A percentile compares a stretch with the other conserved stretches of the same genome.
phyloP scores from a whole-genome alignment of 345 rosid genomes.

The Cardiospermum halicacabum region DNA sequence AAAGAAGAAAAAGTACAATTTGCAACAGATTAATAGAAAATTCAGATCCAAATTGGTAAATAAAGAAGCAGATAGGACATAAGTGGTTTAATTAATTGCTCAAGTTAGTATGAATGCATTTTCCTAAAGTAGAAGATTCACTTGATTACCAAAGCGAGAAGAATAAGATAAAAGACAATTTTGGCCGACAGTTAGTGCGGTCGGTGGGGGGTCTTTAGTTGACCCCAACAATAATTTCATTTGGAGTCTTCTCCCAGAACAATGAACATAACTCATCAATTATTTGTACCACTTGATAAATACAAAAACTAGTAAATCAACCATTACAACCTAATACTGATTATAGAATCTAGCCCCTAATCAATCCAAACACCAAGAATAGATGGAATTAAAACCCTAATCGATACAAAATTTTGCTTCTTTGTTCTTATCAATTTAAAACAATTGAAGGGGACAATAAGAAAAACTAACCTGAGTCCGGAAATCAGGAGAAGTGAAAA shows the following conservation, averaged over 20 bases:
- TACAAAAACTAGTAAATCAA: too few relatives aligned
- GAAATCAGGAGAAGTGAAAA: conserved; percentile 12
- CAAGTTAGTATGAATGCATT: neutral
- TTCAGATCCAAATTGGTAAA: neutral
- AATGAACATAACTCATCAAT: neutral
- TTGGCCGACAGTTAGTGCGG: neutral
- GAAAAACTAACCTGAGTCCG: conserved; percentile 37
- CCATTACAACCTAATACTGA: neutral
- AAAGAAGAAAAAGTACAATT: neutral
- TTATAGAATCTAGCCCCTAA: neutral
- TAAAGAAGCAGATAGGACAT: neutral
- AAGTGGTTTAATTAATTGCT: neutral
- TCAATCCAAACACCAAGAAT: neutral
- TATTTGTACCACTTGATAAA: neutral
- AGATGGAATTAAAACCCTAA: neutral
- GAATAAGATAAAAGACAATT: neutral
- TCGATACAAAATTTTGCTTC: neutral
- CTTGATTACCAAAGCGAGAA: neutral
- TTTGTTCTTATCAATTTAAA: neutral
- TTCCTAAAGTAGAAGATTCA: neutral
- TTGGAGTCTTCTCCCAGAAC: conserved; percentile 3
- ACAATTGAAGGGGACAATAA: neutral
- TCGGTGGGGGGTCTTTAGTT: neutral
- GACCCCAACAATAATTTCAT: neutral
- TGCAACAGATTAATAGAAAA: neutral